Evolutionary conservation across 495 filamentous ascomycete species (phyloP).

Genomic region (Penicillium arizonense): DNA sequence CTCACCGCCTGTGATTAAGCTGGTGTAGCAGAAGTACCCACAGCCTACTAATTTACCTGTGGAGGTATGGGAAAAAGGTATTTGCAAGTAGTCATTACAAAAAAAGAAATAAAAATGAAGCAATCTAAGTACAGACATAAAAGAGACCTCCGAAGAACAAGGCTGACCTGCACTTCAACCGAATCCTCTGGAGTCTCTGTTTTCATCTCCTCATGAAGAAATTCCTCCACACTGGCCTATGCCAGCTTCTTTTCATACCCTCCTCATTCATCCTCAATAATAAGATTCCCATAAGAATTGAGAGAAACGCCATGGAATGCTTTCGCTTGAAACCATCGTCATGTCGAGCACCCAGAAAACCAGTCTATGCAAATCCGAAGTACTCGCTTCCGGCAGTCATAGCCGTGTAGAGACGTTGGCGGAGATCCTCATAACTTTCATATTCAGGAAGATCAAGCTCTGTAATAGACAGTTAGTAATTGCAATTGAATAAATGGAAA

Average conservation of each 20-base stretch:
- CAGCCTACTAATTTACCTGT: background rate
- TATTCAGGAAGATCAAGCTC: constrained; percentile 99
- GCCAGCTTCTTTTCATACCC: constrained; percentile 11
- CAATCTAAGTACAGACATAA: constrained; percentile 30
- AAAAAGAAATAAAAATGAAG: constrained; percentile 13
- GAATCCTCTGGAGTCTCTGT: constrained; percentile 8
- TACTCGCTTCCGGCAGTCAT: constrained; percentile 96
- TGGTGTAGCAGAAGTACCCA: background rate
- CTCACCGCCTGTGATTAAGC: constrained; percentile 22
- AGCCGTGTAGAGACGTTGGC: constrained; percentile 85
- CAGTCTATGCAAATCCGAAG: constrained; percentile 86
- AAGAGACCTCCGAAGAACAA: constrained; percentile 3
- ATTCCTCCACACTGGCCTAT: background rate
- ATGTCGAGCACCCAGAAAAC: constrained; percentile 10
- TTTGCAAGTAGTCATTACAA: background rate
- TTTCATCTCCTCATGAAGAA: constrained; percentile 11
- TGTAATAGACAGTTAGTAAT: constrained; percentile 45
- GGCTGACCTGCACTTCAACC: constrained; percentile 50
- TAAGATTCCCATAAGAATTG: constrained; percentile 12
- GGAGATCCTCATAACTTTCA: constrained; percentile 88
- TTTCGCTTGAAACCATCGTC: constrained; percentile 25
- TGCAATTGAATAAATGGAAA: background rate
- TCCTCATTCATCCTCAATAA: constrained; percentile 6
- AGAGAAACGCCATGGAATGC: constrained; percentile 51
- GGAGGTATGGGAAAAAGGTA: too few relatives aligned